A percentile compares a stretch with the other conserved stretches of the same genome.
Conservation (phyloP, 345 rosid genomes). For the Salix viminalis region DNA sequence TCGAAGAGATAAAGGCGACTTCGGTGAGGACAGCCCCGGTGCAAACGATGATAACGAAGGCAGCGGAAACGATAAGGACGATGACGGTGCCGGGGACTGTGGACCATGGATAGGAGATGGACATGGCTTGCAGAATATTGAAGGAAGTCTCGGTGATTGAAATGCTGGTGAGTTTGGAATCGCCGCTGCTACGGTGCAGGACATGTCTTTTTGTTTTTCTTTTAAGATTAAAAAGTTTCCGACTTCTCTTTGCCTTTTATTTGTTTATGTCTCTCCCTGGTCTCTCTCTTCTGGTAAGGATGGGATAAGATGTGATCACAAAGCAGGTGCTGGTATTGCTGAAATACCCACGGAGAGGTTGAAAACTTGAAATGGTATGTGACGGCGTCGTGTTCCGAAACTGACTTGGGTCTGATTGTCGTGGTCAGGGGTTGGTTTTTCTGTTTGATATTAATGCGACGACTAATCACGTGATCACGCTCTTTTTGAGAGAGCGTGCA, state of each 20-base stretch:
- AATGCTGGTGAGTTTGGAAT: slow-evolving; percentile 36
- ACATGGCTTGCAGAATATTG: slow-evolving; percentile 19
- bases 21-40: not conserved
- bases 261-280: not conserved
- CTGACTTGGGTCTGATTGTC: not conserved
- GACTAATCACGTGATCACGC: not conserved
- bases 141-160: slow-evolving; percentile 28
- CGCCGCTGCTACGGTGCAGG: slow-evolving; percentile 18
- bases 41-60: not conserved
- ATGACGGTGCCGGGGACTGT: slow-evolving; percentile 1
- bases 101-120: slow-evolving; percentile 16
- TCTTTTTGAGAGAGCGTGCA: not conserved
- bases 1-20: slow-evolving; percentile 5
- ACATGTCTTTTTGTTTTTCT: slow-evolving; percentile 11
- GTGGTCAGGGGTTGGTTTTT: not conserved
- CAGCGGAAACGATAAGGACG: not conserved
- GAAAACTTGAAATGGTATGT: not conserved
- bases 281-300: not conserved
- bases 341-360: not conserved
- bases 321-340: no score
- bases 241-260: not conserved
- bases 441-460: not conserved
- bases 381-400: not conserved
- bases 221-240: not conserved
- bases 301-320: no score